Conservation (phyloP, 768 basidiomycete genomes). For the Infundibulicybe gibba region DNA sequence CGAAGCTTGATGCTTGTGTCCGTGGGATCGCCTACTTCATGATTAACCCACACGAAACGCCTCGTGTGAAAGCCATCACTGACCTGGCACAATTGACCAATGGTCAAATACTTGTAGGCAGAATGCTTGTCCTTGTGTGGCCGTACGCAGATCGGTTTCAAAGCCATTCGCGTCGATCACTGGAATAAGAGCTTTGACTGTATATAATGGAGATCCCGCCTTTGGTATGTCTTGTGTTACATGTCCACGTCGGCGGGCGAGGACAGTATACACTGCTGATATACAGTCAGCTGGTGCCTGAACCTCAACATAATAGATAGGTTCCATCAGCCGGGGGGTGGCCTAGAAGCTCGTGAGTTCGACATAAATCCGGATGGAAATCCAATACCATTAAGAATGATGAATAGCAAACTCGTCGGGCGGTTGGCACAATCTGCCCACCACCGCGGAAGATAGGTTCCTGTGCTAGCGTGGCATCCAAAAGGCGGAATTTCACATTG, state of each 20-base stretch:
- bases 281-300: slow-evolving; percentile 99
- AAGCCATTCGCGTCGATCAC: slow-evolving; percentile 99
- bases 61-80: slow-evolving; percentile 26
- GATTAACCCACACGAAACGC: slow-evolving; percentile 10
- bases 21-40: slow-evolving; percentile 81
- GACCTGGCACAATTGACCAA: slow-evolving; percentile 97
- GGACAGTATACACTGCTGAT: slow-evolving; percentile 96
- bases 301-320: slow-evolving; percentile 99
- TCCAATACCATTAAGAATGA: slow-evolving; percentile 92
- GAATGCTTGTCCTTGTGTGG: slow-evolving; percentile 99
- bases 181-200: slow-evolving; percentile 96
- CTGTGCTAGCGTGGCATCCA: slow-evolving; percentile 88
- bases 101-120: slow-evolving; percentile 97
- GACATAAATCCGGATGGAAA: slow-evolving; percentile 3
- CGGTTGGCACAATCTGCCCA: slow-evolving; percentile 98
- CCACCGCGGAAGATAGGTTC: slow-evolving; percentile 98
- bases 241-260: slow-evolving; percentile 98
- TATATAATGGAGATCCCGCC: slow-evolving; percentile 96
- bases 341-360: slow-evolving; percentile 47
- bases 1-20: slow-evolving; percentile 96
- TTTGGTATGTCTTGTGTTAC: slow-evolving; percentile 98
- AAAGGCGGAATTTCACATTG: slow-evolving; percentile 95
- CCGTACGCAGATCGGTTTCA: slow-evolving; percentile 95
- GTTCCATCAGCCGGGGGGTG: slow-evolving; percentile 93
- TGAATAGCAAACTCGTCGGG: slow-evolving; percentile 98